phyloP scores from a whole-genome alignment of 2,329 filamentous ascomycete genomes.

The Aspergillus sp. region DNA sequence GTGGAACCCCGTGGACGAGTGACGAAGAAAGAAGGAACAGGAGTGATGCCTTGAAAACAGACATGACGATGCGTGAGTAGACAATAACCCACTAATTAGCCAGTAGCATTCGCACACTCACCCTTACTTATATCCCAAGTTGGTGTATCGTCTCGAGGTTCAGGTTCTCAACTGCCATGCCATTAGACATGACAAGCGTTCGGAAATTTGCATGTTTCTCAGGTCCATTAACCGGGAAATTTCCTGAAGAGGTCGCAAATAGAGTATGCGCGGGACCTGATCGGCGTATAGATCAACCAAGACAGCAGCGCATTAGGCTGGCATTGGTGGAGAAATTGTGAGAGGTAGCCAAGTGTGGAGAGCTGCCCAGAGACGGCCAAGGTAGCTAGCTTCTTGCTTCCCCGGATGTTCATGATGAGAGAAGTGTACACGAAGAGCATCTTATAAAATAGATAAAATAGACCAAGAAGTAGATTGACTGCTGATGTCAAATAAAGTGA shows the following conservation, averaged over 20 bases:
- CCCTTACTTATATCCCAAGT: neutral
- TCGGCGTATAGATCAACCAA: neutral
- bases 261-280: neutral
- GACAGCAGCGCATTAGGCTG: neutral
- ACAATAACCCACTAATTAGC: neutral
- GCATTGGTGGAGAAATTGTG: conserved; percentile 16
- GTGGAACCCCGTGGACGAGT: neutral
- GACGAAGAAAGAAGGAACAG: neutral
- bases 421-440: too few species aligned
- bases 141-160: neutral
- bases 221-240: neutral
- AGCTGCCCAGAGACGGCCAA: neutral
- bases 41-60: neutral
- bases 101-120: neutral
- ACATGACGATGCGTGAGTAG: neutral
- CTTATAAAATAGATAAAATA: too few species aligned
- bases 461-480: too few species aligned
- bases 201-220: neutral
- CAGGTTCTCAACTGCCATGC: neutral
- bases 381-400: neutral
- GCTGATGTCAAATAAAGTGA: too few species aligned
- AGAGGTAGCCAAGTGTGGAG: conserved; percentile 1
- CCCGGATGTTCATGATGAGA: neutral
- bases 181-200: neutral
- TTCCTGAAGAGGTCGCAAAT: neutral